phyloP scores from a whole-genome alignment of 352 stramenopile species.

The Globisporangium heterothallicum region DNA sequence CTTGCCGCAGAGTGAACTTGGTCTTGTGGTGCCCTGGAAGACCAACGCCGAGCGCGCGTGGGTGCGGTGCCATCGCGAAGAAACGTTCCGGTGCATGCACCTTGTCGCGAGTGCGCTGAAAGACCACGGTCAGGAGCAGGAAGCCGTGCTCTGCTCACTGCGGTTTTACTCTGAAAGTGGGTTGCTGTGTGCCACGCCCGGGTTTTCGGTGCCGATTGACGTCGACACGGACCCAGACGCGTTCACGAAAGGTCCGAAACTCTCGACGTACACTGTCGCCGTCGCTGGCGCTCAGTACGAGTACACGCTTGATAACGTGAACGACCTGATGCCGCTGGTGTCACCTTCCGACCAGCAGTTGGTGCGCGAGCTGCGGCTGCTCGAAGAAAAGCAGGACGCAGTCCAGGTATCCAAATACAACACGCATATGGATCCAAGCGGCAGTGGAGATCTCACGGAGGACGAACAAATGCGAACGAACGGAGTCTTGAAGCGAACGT shows the following conservation, averaged over 20 bases:
- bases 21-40: constrained; percentile 18
- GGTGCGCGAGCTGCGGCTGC: constrained; percentile 33
- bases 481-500: constrained; percentile 6
- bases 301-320: constrained; percentile 55
- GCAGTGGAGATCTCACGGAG: constrained; percentile 6
- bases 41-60: constrained; percentile 24
- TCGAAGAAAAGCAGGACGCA: constrained; percentile 35
- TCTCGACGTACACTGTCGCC: constrained; percentile 43
- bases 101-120: constrained; percentile 26
- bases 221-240: constrained; percentile 29
- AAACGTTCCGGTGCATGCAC: constrained; percentile 58
- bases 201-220: constrained; percentile 42
- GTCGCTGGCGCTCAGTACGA: constrained; percentile 40
- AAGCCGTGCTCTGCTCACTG: constrained; percentile 42
- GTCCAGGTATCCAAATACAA: constrained; percentile 12
- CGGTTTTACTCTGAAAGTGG: constrained; percentile 44
- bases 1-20: constrained; percentile 15
- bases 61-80: constrained; percentile 44
- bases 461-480: constrained; percentile 1
- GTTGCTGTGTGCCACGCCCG: constrained; percentile 47
- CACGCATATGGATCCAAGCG: neutral
- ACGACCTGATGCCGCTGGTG: constrained; percentile 39
- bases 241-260: constrained; percentile 26
- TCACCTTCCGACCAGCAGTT: constrained; percentile 32
- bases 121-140: constrained; percentile 15